Evolutionary conservation across 345 rosid genomes (phyloP).

Genomic region (Rhodamnia rubescens): DNA sequence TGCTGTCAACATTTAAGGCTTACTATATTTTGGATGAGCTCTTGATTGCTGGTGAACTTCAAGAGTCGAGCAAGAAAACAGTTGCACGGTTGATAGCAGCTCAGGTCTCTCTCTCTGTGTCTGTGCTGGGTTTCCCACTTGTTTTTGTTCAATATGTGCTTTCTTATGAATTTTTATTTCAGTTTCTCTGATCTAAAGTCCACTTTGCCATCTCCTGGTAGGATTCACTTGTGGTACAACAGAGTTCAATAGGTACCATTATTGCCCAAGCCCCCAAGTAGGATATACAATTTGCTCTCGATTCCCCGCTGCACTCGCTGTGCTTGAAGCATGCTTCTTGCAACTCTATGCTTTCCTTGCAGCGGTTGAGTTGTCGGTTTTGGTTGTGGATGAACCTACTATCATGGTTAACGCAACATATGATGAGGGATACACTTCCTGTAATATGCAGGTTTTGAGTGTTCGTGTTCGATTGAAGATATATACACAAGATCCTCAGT

Average conservation of each 20-base stretch:
- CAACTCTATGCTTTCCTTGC: background rate
- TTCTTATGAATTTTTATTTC: no score
- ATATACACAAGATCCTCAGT: background rate
- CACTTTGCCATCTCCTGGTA: no score
- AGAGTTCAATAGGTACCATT: no score
- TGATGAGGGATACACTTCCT: background rate
- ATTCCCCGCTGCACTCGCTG: no score
- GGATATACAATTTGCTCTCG: no score
- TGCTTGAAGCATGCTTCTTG: background rate
- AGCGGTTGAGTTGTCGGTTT: background rate
- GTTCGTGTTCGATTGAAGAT: no score
- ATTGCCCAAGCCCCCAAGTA: no score
- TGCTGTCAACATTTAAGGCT: slow-evolving; percentile 36
- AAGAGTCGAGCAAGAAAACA: slow-evolving; percentile 92
- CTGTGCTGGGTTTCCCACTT: background rate
- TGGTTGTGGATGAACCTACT: background rate
- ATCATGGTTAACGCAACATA: background rate
- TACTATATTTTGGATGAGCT: slow-evolving; percentile 87
- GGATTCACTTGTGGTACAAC: no score
- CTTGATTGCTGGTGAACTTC: slow-evolving; percentile 90
- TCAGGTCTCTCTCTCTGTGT: slow-evolving; percentile 12
- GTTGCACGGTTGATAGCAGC: slow-evolving; percentile 78
- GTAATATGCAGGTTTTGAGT: background rate
- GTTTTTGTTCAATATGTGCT: no score
- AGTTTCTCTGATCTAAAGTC: no score